These are phyloP conservation scores for Chlamydomonas applanata DNA, from an alignment of 139 green algal genomes.

Conservation along the genomic window DNA sequence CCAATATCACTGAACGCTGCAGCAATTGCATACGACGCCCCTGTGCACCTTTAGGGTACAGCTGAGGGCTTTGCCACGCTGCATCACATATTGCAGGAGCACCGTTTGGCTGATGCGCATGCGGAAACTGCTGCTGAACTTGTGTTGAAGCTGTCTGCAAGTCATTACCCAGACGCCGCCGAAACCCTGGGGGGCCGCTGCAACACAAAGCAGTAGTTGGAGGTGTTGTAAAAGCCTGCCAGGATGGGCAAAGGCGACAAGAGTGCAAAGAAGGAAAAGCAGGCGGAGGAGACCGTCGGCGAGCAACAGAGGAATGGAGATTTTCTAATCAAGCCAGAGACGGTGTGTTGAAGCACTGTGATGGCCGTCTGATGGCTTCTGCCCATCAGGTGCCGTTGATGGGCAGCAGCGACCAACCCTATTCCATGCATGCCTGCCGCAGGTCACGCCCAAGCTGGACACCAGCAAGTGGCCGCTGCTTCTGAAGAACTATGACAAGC, in stretches of 20 bases:
- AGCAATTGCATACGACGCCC: too few relatives aligned
- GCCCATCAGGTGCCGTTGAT: not conserved
- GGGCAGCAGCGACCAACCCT: not conserved
- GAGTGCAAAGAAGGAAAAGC: too few relatives aligned
- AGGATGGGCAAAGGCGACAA: too few relatives aligned
- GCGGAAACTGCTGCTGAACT: too few relatives aligned
- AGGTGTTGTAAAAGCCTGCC: not conserved
- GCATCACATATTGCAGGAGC: too few relatives aligned
- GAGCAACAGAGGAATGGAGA: conserved; percentile 36
- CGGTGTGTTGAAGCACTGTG: conserved; percentile 3
- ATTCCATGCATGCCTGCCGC: not conserved
- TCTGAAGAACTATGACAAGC: conserved; percentile 94
- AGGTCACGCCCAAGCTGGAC: conserved; percentile 75
- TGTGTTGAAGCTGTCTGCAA: too few relatives aligned
- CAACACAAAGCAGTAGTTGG: not conserved
- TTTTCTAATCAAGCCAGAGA: conserved; percentile 53
- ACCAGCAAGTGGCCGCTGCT: conserved; percentile 95
- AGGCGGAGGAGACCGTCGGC: not conserved
- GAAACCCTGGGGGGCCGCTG: not conserved
- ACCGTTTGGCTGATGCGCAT: too few relatives aligned
- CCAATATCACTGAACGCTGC: too few relatives aligned
- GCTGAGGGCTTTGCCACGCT: too few relatives aligned
- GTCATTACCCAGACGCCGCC: too few relatives aligned
- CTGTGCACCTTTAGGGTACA: too few relatives aligned
- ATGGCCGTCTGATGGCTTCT: not conserved